Percentiles rank a stretch among this genome's conserved stretches.
Evolutionary conservation across 352 stramenopile genomes (phyloP).

Genomic region (Globisporangium apiculatum): DNA sequence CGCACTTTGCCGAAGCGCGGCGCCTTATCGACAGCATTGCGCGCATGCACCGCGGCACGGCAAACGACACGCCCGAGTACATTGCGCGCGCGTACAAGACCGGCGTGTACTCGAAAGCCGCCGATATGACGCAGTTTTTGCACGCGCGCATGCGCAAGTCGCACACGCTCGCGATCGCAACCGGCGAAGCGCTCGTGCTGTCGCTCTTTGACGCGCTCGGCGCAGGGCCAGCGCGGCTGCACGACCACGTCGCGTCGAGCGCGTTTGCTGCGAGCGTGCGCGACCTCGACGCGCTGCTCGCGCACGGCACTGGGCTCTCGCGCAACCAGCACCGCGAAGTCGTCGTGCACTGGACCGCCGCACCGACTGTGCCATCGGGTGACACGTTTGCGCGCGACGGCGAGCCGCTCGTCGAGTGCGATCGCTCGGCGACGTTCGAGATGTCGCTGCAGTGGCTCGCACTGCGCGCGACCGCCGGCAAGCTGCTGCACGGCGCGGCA

Average conservation of each 20-base stretch:
- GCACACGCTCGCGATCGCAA: slow-evolving; percentile 63
- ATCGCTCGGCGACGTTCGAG: slow-evolving; percentile 46
- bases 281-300: slow-evolving; percentile 36
- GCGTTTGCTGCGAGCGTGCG: slow-evolving; percentile 31
- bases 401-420: slow-evolving; percentile 44
- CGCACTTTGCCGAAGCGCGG: slow-evolving; percentile 45
- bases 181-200: slow-evolving; percentile 50
- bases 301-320: slow-evolving; percentile 25
- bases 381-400: slow-evolving; percentile 36
- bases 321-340: slow-evolving; percentile 80
- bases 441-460: slow-evolving; percentile 58
- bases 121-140: slow-evolving; percentile 78
- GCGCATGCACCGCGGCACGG: slow-evolving; percentile 44
- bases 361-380: slow-evolving; percentile 24
- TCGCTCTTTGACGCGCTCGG: slow-evolving; percentile 44
- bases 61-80: slow-evolving; percentile 71
- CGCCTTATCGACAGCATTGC: slow-evolving; percentile 42
- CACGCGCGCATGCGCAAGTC: slow-evolving; percentile 69
- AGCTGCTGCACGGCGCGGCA: slow-evolving; percentile 35
- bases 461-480: slow-evolving; percentile 41
- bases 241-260: slow-evolving; percentile 35
- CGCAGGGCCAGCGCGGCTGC: slow-evolving; percentile 31
- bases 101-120: slow-evolving; percentile 80
- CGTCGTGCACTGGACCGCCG: slow-evolving; percentile 56
- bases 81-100: slow-evolving; percentile 71